Conservation (phyloP, 2,329 filamentous ascomycete genomes). For the Colletotrichum sp. region DNA sequence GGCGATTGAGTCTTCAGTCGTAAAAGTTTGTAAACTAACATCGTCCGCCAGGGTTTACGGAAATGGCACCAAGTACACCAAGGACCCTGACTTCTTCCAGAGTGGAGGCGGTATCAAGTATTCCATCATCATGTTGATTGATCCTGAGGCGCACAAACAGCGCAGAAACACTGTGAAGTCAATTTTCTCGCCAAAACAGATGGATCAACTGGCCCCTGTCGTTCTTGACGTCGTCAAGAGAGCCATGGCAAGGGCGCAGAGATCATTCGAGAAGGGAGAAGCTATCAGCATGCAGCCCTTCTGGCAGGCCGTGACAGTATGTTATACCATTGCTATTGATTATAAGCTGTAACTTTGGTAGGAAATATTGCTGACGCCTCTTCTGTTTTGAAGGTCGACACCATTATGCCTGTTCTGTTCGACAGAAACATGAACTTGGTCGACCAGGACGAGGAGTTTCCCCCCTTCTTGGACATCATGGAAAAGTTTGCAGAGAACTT, state of each 20-base stretch:
- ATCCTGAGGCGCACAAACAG: not conserved
- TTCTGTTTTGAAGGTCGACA: not conserved
- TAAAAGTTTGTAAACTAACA: not conserved
- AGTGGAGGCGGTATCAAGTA: slow-evolving; percentile 5
- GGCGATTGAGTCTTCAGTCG: not conserved
- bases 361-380: not conserved
- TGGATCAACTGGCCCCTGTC: not conserved
- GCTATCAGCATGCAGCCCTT: not conserved
- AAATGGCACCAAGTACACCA: not conserved
- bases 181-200: not conserved
- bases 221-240: not conserved
- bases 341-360: fast-evolving
- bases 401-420: not conserved
- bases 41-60: not conserved
- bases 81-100: slow-evolving; percentile 1
- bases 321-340: not conserved
- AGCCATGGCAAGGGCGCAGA: not conserved
- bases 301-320: not conserved
- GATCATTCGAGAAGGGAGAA: not conserved
- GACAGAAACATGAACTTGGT: not conserved
- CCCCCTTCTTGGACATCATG: not conserved
- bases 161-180: not conserved
- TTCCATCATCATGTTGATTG: slow-evolving; percentile 10
- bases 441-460: not conserved
- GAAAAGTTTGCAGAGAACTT: not conserved